Evolutionary conservation across 768 basidiomycete genomes (phyloP).

Genomic region (Russula brevipes): DNA sequence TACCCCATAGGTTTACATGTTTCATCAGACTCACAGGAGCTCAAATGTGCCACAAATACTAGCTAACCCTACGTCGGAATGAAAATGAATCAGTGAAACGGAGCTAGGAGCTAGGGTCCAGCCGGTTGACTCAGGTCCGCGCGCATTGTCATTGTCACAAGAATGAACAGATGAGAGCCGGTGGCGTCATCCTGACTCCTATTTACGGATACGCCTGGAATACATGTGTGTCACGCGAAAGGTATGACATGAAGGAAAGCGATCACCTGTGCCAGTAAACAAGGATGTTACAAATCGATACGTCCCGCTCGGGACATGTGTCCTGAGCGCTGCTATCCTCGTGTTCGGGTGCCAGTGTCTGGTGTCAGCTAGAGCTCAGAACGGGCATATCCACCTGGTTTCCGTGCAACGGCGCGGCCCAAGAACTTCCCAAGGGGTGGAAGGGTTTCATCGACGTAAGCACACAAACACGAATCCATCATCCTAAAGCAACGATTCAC

Average conservation of each 20-base stretch:
- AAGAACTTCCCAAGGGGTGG: not conserved
- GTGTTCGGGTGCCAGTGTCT: not conserved
- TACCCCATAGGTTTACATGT: no score
- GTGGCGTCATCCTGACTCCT: conserved; percentile 10
- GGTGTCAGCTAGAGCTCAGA: not conserved
- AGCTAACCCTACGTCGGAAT: not conserved
- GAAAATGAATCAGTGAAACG: conserved; percentile 9
- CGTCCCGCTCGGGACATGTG: not conserved
- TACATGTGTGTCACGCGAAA: not conserved
- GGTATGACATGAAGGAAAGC: not conserved
- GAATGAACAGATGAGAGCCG: not conserved
- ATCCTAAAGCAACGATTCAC: not conserved
- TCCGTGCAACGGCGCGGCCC: not conserved
- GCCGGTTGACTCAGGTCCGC: not conserved
- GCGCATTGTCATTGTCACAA: not conserved
- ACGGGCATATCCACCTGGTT: not conserved
- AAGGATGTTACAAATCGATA: not conserved
- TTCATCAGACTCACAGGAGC: no score
- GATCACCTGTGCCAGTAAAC: not conserved
- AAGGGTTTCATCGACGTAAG: not conserved
- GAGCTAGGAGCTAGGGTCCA: not conserved
- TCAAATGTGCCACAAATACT: no score
- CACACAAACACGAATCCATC: not conserved
- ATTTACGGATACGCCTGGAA: not conserved
- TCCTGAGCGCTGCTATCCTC: conserved; percentile 1